phyloP scores from a whole-genome alignment of 2,329 filamentous ascomycete genomes.

The Aureobasidium lini region DNA sequence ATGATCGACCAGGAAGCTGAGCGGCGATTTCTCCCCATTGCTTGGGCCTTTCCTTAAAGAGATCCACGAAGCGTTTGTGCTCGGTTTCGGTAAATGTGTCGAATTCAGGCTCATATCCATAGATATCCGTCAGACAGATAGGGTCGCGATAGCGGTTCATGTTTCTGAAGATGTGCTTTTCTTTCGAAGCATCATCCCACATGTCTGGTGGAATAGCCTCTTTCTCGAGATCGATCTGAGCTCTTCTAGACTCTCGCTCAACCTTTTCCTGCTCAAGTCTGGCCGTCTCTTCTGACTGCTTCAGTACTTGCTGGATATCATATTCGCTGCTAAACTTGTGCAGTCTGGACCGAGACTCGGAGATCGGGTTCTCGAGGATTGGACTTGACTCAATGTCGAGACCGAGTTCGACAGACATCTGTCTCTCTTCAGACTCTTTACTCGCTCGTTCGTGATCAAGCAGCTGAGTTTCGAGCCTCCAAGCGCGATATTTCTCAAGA shows the following conservation, averaged over 20 bases:
- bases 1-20: constrained; percentile 58
- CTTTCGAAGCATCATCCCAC: constrained; percentile 54
- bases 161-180: constrained; percentile 55
- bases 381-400: constrained; percentile 40
- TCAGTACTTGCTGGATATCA: constrained; percentile 63
- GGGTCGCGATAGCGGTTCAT: constrained; percentile 57
- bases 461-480: constrained; percentile 34
- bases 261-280: constrained; percentile 55
- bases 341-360: constrained; percentile 46
- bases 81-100: constrained; percentile 71
- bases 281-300: constrained; percentile 67
- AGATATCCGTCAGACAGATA: constrained; percentile 60
- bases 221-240: constrained; percentile 66
- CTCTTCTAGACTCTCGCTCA: constrained; percentile 51
- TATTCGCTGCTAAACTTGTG: constrained; percentile 61
- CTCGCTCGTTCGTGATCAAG: constrained; percentile 36
- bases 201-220: constrained; percentile 69
- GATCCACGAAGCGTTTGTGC: constrained; percentile 61
- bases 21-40: constrained; percentile 75
- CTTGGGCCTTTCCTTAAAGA: constrained; percentile 69
- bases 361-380: constrained; percentile 33
- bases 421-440: constrained; percentile 29
- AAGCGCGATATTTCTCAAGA: constrained; percentile 32
- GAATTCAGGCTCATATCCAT: constrained; percentile 63
- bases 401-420: constrained; percentile 27